Base-by-base conservation (phyloP, 108 stramenopile genomes). In the Schizochytrium sp. region DNA sequence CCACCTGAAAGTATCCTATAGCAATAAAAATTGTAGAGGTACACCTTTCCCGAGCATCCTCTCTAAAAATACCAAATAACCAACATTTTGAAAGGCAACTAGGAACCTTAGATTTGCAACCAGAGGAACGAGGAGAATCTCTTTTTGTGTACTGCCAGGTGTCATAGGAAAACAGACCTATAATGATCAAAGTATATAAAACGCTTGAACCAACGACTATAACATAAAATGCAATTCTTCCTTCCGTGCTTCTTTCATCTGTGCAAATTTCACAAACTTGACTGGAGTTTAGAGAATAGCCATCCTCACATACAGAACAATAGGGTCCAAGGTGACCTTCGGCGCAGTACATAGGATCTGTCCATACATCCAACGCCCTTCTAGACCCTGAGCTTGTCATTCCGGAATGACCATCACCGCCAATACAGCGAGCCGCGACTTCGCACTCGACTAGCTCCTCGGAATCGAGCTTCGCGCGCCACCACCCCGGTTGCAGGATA, bases 321-420 rank as follows among this genome's bases (percentile, higher is more conserved):
- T 69, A 69, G 8, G 64, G 64, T 7, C 64, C 64, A 38, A 44
- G 40, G 64, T 69, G 64, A 44, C 64, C 64, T 15, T 15, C 64
- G 12, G 12, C 44, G 28, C 64, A 69, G 28, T 69, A 69, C 3
- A 69, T 7, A 1, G 64, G 64, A 38, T 12, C 12, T 8, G 64
- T 69, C 64, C 64, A 69, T 38, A 69, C 42, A 8, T 38, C 40
- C 5, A 69, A 15, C 64, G 40, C 64, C 19, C 64, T 38, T 15
- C 64, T 38, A 8, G 42, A 7, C 19, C 5, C 12, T 5, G 64
- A 69, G 12, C 64, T 38, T 15, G 64, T 28, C 19, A 8, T 69
- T 15, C 64, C 64, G 28, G 28, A 28, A 28, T 28, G 28, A 28
- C 28, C 28, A 69, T 12, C 10, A 8, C 64, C 64, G 28, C 64